Conservation (phyloP, 768 basidiomycete species). For the Gloeophyllum trabeum region DNA sequence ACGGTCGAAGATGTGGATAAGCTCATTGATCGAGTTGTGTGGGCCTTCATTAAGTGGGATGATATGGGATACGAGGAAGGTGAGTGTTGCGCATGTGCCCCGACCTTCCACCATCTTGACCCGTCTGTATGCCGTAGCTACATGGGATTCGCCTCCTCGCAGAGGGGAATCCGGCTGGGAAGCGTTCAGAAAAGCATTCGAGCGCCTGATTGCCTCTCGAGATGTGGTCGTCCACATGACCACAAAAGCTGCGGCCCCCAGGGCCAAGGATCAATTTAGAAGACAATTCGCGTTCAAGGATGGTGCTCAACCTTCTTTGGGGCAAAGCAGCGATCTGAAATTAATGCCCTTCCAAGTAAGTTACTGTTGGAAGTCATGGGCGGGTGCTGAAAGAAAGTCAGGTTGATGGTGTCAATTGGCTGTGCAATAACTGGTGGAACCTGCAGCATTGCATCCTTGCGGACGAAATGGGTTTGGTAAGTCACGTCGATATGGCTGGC, state of each 20-base stretch:
- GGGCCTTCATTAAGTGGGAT: slow-evolving; percentile 89
- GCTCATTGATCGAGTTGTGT: slow-evolving; percentile 40
- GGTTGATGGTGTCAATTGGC: slow-evolving; percentile 79
- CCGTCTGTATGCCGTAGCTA: too few species aligned
- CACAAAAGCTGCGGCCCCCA: slow-evolving; percentile 27
- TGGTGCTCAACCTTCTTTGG: slow-evolving; percentile 51
- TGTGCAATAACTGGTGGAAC: slow-evolving; percentile 83
- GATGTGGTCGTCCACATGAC: slow-evolving; percentile 46
- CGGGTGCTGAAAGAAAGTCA: too few species aligned
- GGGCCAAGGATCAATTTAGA: slow-evolving; percentile 46
- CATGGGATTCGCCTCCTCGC: slow-evolving; percentile 86
- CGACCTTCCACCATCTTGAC: too few species aligned
- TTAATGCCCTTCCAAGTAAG: slow-evolving; percentile 86
- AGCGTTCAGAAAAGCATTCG: slow-evolving; percentile 60
- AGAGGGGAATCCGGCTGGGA: slow-evolving; percentile 41
- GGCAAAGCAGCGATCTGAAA: slow-evolving; percentile 47
- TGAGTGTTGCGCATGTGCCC: slow-evolving; percentile 20
- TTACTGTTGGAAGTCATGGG: slow-evolving; percentile 5
- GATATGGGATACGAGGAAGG: slow-evolving; percentile 91
- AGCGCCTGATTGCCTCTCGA: slow-evolving; percentile 51
- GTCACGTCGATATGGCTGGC: slow-evolving; percentile 8
- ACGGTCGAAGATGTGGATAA: slow-evolving; percentile 30
- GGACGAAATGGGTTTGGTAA: slow-evolving; percentile 93
- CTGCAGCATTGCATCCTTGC: slow-evolving; percentile 81
- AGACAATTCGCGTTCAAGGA: slow-evolving; percentile 30